A percentile compares a stretch with the other conserved stretches of the same genome.
Evolutionary conservation across 768 basidiomycete species (phyloP).

Genomic region (Lactarius deliciosus): DNA sequence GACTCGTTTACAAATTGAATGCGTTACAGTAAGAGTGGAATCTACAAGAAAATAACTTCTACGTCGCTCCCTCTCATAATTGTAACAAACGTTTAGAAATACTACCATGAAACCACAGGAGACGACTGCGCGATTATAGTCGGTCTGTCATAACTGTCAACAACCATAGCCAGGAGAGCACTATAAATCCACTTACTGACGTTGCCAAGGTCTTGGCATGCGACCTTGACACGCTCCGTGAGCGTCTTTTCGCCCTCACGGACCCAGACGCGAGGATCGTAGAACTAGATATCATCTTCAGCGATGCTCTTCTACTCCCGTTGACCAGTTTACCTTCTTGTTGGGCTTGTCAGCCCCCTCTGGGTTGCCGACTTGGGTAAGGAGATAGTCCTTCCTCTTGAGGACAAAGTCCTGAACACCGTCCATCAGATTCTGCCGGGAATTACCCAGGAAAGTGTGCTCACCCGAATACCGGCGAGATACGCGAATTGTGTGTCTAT

Average conservation of each 20-base stretch:
- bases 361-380: conserved; percentile 94
- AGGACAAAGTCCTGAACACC: conserved; percentile 70
- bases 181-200: conserved; percentile 20
- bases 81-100: neutral
- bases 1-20: neutral
- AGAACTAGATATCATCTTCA: conserved; percentile 53
- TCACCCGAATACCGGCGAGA: conserved; percentile 75
- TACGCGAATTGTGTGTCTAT: conserved; percentile 91
- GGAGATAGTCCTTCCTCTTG: conserved; percentile 85
- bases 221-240: conserved; percentile 81
- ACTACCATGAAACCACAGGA: neutral
- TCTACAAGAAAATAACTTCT: conserved; percentile 10
- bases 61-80: neutral
- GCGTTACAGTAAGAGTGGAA: neutral
- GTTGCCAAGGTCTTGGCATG: conserved; percentile 87
- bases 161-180: neutral
- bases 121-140: conserved; percentile 3
- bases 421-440: neutral
- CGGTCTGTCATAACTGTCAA: conserved; percentile 8
- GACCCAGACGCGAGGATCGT: conserved; percentile 98
- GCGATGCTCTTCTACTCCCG: neutral
- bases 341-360: conserved; percentile 97
- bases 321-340: conserved; percentile 72
- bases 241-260: conserved; percentile 98
- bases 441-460: conserved; percentile 20